Conservation (phyloP, 352 stramenopile species). For the Phytopythium boreale region DNA sequence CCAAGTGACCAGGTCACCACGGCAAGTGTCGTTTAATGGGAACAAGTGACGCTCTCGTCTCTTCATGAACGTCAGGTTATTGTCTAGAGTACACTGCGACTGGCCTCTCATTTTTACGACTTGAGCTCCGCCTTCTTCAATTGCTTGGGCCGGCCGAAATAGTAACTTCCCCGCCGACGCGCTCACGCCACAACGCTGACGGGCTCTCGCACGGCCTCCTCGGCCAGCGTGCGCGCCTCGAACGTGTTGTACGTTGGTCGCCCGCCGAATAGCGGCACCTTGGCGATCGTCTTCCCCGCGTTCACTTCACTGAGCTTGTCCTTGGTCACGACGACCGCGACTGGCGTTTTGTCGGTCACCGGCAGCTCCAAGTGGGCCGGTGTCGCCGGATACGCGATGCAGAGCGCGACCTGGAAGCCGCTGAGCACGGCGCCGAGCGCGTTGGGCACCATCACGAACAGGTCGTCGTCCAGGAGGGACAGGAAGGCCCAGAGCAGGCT, state of each 20-base stretch:
- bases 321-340: background rate
- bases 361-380: background rate
- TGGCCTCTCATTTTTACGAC: background rate
- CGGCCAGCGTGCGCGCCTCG: slow-evolving; percentile 1
- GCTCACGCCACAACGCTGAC: slow-evolving; percentile 5
- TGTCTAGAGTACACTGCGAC: background rate
- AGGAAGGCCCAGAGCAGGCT: slow-evolving; percentile 19
- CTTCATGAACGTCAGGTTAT: too few relatives aligned
- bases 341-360: background rate
- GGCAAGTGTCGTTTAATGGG: too few relatives aligned
- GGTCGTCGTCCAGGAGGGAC: slow-evolving; percentile 18
- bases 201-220: slow-evolving; percentile 1
- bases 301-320: background rate
- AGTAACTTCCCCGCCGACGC: too few relatives aligned
- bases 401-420: slow-evolving; percentile 27
- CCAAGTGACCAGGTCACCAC: too few relatives aligned
- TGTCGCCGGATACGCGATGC: slow-evolving; percentile 25
- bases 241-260: slow-evolving; percentile 6
- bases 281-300: background rate
- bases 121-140: background rate
- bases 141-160: background rate
- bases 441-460: slow-evolving; percentile 31
- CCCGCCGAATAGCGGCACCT: background rate
- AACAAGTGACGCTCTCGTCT: too few relatives aligned
- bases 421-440: slow-evolving; percentile 22